phyloP scores from a whole-genome alignment of 306 rosid genomes.

The Acacia melanoxylon region DNA sequence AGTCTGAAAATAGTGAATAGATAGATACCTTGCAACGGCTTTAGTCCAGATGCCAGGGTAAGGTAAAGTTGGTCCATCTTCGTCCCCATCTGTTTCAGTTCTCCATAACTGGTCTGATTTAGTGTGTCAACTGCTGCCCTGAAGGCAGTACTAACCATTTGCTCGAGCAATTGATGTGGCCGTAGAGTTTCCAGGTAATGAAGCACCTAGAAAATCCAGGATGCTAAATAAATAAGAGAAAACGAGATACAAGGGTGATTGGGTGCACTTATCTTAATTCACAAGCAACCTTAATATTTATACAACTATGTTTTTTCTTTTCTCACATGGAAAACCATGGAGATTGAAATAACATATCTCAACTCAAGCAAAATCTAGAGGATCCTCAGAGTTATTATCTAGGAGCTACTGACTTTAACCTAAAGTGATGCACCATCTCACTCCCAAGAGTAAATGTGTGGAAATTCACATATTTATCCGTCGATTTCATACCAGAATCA shows the following conservation, averaged over 20 bases:
- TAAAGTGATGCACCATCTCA: not conserved
- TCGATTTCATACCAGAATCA: not conserved
- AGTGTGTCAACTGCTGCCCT: slow-evolving; percentile 79
- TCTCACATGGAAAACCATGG: not conserved
- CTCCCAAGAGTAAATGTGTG: not conserved
- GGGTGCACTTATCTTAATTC: slow-evolving; percentile 20
- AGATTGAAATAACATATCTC: not conserved
- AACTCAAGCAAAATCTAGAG: not conserved
- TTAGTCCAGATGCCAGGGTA: slow-evolving; percentile 69
- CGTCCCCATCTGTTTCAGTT: slow-evolving; percentile 67
- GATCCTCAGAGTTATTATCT: not conserved
- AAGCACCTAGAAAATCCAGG: slow-evolving; percentile 59
- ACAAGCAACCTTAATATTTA: slow-evolving; percentile 26
- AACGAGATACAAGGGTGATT: slow-evolving; percentile 19
- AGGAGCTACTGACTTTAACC: not conserved
- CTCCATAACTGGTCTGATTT: slow-evolving; percentile 75
- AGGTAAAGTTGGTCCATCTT: slow-evolving; percentile 80
- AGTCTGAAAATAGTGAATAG: slow-evolving; percentile 13
- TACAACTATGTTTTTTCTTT: slow-evolving; percentile 11
- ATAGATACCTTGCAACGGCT: slow-evolving; percentile 73
- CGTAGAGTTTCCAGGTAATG: slow-evolving; percentile 88
- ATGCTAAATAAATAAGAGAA: slow-evolving; percentile 20
- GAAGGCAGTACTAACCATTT: slow-evolving; percentile 88
- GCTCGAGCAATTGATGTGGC: slow-evolving; percentile 90
- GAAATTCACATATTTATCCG: not conserved